These are phyloP conservation scores for Whalleya microplaca DNA, from an alignment of 2,329 filamentous ascomycete species.

Conservation along the genomic window DNA sequence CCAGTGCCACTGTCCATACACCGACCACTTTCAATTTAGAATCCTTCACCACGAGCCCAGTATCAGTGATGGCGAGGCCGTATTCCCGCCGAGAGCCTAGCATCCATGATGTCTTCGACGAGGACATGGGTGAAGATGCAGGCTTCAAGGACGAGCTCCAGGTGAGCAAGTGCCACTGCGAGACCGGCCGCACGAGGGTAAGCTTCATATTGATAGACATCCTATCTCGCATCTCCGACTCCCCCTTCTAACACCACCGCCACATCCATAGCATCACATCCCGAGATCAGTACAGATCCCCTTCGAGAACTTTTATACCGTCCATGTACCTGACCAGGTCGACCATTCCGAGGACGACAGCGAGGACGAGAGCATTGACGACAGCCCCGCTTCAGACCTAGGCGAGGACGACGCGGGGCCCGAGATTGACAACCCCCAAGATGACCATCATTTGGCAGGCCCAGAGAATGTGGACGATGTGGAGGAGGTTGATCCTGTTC, in stretches of 20 bases:
- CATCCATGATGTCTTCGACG: conserved; percentile 12
- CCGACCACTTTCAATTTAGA: background rate
- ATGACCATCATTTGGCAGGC: background rate
- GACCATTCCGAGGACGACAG: conserved; percentile 25
- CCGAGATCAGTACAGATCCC: conserved; percentile 19
- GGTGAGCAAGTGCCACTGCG: conserved; percentile 28
- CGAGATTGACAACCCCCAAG: conserved; percentile 1
- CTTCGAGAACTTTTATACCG: conserved; percentile 11
- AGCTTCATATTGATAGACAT: conserved; percentile 1
- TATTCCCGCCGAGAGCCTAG: background rate
- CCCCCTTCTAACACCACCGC: conserved; percentile 1
- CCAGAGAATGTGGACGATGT: background rate
- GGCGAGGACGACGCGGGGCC: conserved; percentile 1
- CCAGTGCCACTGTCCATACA: background rate
- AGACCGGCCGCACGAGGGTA: conserved; percentile 32
- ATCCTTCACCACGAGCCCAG: background rate
- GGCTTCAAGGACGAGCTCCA: conserved; percentile 24
- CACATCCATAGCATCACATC: conserved; percentile 23
- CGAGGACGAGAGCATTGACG: conserved; percentile 12
- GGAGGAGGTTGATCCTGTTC: background rate
- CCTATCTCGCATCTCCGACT: background rate
- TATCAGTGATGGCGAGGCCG: background rate
- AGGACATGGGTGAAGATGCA: conserved; percentile 22
- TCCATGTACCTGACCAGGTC: conserved; percentile 1
- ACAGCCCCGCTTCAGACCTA: conserved; percentile 6